Evolutionary conservation across 805 yeast species (phyloP), one percentile per base, ranked within the genome.

Genomic region (Ogataea thermomethanolica): DNA sequence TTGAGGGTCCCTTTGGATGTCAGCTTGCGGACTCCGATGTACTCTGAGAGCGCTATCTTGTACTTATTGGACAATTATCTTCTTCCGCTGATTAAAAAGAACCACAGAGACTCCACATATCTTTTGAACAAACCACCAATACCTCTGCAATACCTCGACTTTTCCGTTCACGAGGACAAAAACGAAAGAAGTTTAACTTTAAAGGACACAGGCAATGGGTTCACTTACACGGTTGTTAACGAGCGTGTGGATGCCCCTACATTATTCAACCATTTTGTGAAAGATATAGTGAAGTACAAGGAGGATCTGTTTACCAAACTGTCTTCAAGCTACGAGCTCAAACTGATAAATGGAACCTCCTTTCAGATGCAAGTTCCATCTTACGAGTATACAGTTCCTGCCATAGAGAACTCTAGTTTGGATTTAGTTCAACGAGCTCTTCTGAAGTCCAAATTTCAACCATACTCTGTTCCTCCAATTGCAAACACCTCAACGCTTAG

Each of bases 31-130:
- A 34, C 42, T 4, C 41, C 48, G 23, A 56, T 68, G 28, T 67
- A 73, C 2, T 64, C 73, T 49, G 74, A 70, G 49, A 61, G 66
- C 41, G 63, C 73, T 21, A 55, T 66, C 15, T 55, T 74, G 25
- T 67, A 66, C 37, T 66, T 70, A 20, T 65, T 72, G 49, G 66
- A 61, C 45, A 59, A 59, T 32, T 60, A 56, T 39, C 32, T 61
- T 20, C 46, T 58, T 8, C 54, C 57, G 4, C 37, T 60, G 26
- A 31, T 48, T 2, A 54, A 48, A 26, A 43, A 49, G 11, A 53
- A 45, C n/a, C 45, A 42, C 17, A 53, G 46, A 10, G 44, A 35
- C 2, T 44, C 50, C n/a, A 43, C 43, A 8, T 58, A 46, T 22
- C 25, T 53, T 1, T 35, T 61, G 31, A 45, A 44, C 25, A 53